Evolutionary conservation across 1,284 basidiomycete species (phyloP), one percentile per base, ranked within the genome.

Genomic region (Tilletia setariae): DNA sequence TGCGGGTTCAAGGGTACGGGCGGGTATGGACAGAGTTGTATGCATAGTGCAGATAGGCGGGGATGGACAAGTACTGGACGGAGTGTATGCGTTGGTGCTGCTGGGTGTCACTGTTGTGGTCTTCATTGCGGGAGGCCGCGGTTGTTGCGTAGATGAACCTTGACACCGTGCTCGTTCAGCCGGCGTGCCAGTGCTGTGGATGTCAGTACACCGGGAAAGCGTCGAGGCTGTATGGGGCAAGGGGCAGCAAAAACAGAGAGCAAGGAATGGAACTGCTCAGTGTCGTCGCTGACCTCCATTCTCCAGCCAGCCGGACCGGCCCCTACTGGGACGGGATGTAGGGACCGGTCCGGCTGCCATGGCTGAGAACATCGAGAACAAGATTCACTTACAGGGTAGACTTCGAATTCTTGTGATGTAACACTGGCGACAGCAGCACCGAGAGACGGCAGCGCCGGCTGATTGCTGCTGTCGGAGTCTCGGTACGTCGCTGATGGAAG

Each of bases 361-460:
- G n/a, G n/a, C n/a, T n/a, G n/a, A n/a, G n/a, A n/a, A n/a, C n/a
- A n/a, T n/a, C n/a, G n/a, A n/a, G n/a, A n/a, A n/a, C 35, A 11
- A 40, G 35, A 11, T 9, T 65, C 65, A 30, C 74, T 66, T 3
- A 72, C 70, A 35, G 70, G 70, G 66, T 71, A 75, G 30, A 77
- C 68, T 1, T 67, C 43, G 40, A 77, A 77, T 1, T 70, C 70
- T 13, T 72, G 70, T 0, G 74, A 71, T 4, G 67, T 47, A 1
- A 70, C 67, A 16, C 69, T 66, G 2, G 72, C 71, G 4, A 74
- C 64, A n/a, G 74, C 67, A 9, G 66, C 62, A 7, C 72, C 74
- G 1, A 40, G 66, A 67, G 0, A 64, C n/a, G 2, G 63, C 56
- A 2, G 46, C 6, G 7, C 19, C 16, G 46, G 6, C 19, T 49